Evolutionary conservation across 768 basidiomycete species (phyloP).

Genomic region (Russula brevipes): DNA sequence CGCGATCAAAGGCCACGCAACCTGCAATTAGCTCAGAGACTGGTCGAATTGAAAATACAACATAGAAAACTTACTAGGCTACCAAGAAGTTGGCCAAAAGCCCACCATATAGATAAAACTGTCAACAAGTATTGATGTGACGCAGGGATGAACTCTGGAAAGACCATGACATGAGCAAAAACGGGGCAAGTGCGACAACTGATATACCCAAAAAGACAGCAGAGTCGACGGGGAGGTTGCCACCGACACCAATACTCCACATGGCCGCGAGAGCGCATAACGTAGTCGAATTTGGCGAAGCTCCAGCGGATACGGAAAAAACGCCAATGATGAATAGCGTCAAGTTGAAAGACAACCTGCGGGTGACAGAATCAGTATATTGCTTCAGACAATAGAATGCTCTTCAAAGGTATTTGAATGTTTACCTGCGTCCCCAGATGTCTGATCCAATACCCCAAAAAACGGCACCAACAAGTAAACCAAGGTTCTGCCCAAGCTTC

Average conservation of each 20-base stretch:
- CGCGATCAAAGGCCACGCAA: conserved; percentile 72
- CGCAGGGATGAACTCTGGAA: conserved; percentile 59
- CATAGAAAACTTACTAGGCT: conserved; percentile 34
- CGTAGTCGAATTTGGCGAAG: conserved; percentile 47
- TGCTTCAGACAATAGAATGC: neutral
- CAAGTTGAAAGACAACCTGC: conserved; percentile 63
- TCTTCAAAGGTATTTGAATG: conserved; percentile 5
- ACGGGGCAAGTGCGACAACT: neutral
- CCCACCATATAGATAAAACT: conserved; percentile 76
- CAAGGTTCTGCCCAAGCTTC: conserved; percentile 66
- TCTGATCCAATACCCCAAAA: conserved; percentile 68
- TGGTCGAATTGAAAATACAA: neutral
- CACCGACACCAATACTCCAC: conserved; percentile 66
- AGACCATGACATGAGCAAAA: neutral
- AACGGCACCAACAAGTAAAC: conserved; percentile 61
- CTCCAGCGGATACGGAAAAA: conserved; percentile 61
- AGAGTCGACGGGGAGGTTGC: conserved; percentile 70
- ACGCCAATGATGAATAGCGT: conserved; percentile 63
- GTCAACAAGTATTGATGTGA: conserved; percentile 74
- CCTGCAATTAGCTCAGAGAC: conserved; percentile 31
- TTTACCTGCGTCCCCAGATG: conserved; percentile 63
- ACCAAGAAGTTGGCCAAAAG: conserved; percentile 64
- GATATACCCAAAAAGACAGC: conserved; percentile 65
- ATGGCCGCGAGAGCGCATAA: conserved; percentile 50
- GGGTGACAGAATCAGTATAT: neutral